These are phyloP conservation scores for Aureobasidium sp. DNA, from an alignment of 2,329 filamentous ascomycete species.

Conservation along the genomic window DNA sequence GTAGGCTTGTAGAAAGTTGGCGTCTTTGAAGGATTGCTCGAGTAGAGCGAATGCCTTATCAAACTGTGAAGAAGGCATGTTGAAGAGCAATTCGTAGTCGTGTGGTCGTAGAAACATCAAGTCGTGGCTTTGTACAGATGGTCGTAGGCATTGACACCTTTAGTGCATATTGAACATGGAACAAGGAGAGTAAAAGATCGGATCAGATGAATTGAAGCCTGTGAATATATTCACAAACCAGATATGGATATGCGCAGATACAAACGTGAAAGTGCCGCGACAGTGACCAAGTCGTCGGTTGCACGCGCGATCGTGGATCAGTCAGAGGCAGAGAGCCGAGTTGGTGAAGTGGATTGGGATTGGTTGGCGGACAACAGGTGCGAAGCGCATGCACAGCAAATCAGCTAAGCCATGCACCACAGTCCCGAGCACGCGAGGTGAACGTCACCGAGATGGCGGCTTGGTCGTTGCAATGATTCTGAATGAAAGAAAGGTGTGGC, in stretches of 20 bases:
- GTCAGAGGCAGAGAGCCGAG: background rate
- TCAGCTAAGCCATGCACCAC: slow-evolving; percentile 10
- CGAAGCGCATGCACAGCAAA: slow-evolving; percentile 13
- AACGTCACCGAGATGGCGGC: background rate
- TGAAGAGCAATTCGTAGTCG: background rate
- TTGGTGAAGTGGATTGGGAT: background rate
- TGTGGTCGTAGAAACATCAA: slow-evolving; percentile 10
- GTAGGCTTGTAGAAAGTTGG: slow-evolving; percentile 12
- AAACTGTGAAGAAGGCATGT: slow-evolving; percentile 14
- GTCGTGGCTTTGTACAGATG: background rate
- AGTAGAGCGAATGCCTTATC: slow-evolving; percentile 16
- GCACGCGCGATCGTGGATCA: slow-evolving; percentile 8
- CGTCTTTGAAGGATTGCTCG: slow-evolving; percentile 16
- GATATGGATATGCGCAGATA: background rate
- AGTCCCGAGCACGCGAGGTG: background rate
- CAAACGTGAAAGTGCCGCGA: slow-evolving; percentile 1
- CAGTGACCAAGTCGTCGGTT: background rate
- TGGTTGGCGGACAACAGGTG: slow-evolving; percentile 3
- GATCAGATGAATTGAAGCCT: background rate
- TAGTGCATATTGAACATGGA: slow-evolving; percentile 7
- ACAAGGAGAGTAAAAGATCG: background rate
- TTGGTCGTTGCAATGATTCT: background rate
- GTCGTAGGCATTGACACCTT: slow-evolving; percentile 1
- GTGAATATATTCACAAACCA: background rate
- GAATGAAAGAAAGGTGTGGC: background rate